Base-by-base conservation (phyloP, 2,329 filamentous ascomycete species). In the Daldinia sp. region DNA sequence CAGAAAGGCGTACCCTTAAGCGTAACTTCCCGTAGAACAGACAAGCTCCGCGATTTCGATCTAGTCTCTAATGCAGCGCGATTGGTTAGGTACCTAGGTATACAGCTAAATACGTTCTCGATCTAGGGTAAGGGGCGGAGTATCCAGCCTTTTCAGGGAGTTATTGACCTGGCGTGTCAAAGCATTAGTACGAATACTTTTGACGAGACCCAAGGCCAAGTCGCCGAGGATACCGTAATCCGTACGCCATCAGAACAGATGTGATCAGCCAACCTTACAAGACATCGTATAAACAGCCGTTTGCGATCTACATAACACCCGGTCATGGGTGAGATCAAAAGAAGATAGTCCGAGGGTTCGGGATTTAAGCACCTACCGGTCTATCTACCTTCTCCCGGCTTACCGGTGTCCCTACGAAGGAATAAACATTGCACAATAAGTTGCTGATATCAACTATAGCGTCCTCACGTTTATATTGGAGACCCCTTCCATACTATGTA, bases 221-320 rank as follows among this genome's bases (percentile, higher is more conserved):
- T 15, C 19, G 41, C 52, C 30, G 37, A 32, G 39, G 6, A 25
- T 21, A 8, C 51, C 37, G 29, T 43, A 10, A 10, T 32, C 34
- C 37, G 35, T 45, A 27, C 41, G 21, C 51, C 27, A 15, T 43
- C 37, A 29, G 27, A 32, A 35, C 13, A 41, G 25, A 13, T 45
- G 11, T 25, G 15, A 21, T 56, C 52, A 47, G 52, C 30, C 52
- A 29, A 48, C 30, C 21, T 48, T 29, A 48, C 52, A 27, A 56
- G 39, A 39, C 10, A 23, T 48, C 29, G 30, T 10, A 32, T 29
- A 30, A 6, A 32, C 10, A 4, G 45, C 9, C 25, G 27, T 30
- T 19, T 30, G 19, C n/a, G 45, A 21, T 29, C 17, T 48, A 48
- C 19, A 19, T n/a, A 6, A 32, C 25, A 32, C 27, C 39, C 39